A percentile compares a stretch with the other conserved stretches of the same genome.
These are phyloP conservation scores for Eremomyces bilateralis DNA, from an alignment of 495 filamentous ascomycete genomes.

Conservation along the genomic window DNA sequence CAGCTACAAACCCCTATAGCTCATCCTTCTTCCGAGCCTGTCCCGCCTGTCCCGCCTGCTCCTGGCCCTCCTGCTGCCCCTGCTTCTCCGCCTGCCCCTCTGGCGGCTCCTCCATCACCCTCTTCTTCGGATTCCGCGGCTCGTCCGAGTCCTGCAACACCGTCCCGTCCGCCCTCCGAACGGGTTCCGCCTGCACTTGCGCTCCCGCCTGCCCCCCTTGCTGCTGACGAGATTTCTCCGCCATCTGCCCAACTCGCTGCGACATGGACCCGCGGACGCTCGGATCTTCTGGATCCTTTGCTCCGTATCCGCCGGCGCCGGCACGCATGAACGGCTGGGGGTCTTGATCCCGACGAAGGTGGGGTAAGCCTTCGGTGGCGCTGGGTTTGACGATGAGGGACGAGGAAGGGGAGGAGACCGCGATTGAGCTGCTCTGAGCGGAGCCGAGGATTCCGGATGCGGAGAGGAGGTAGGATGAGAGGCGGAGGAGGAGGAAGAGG, in stretches of 20 bases:
- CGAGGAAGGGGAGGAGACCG: slow-evolving; percentile 1
- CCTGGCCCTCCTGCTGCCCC: neutral
- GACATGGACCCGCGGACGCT: slow-evolving; percentile 24
- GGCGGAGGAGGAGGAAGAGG: slow-evolving; percentile 26
- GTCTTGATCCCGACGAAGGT: slow-evolving; percentile 7
- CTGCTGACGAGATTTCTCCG: slow-evolving; percentile 18
- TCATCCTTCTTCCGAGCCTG: neutral
- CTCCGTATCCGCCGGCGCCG: slow-evolving; percentile 21
- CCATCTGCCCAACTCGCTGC: slow-evolving; percentile 33
- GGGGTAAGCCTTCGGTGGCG: slow-evolving; percentile 16
- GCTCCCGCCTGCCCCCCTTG: slow-evolving; percentile 13
- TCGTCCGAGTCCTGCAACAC: slow-evolving; percentile 15
- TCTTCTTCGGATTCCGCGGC: slow-evolving; percentile 54
- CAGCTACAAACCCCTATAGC: too few species aligned
- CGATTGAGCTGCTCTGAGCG: neutral
- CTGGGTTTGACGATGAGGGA: slow-evolving; percentile 22
- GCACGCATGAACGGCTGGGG: slow-evolving; percentile 16
- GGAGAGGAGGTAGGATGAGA: neutral
- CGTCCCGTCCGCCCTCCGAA: slow-evolving; percentile 20
- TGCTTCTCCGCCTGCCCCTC: slow-evolving; percentile 4
- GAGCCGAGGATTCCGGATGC: neutral
- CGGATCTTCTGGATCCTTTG: slow-evolving; percentile 12
- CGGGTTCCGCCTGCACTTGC: slow-evolving; percentile 20
- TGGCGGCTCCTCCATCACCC: slow-evolving; percentile 54
- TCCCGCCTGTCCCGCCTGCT: neutral